Evolutionary conservation across 2,329 filamentous ascomycete species (phyloP), one percentile per base, ranked within the genome.

Genomic region (Amauroascus niger): DNA sequence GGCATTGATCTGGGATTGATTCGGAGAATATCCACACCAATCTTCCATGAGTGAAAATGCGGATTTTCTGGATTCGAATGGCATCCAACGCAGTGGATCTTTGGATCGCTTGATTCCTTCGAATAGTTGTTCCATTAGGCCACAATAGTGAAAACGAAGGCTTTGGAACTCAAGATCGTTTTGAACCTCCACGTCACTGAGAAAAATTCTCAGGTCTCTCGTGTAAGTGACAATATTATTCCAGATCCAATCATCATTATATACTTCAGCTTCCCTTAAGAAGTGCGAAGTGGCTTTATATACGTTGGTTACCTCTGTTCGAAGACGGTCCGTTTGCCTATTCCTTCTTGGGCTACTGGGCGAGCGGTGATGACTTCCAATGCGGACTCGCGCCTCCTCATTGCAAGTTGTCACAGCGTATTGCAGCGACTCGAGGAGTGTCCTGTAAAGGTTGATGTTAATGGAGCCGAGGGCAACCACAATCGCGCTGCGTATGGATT

Each of bases 21-120:
- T 95, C 0, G 90, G 88, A 6, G 90, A 95, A 67, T 94, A 96
- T 1, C 93, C 93, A 66, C 93, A 98, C 94, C 94, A 98, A 60
- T 97, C 91, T 69, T 98, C 93, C 90, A 98, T 97, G 46, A 98
- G 74, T 0, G 90, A 84, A 65, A 98, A 98, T 0, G 91, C 87
- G 4, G 93, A 96, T 66, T 96, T 95, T 39, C 94, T 79, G 11
- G 90, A 88, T 67, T 98, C 93, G 64, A 98, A 98, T 0, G 93
- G 90, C 81, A 98, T 93, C 91, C 93, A 98, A 30, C 88, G 80
- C 3, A 88, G 84, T 1, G 89, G 86, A 56, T 96, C 88, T 57
- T 83, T 83, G 0, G 88, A 88, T 49, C 84, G 80, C 61, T 91
- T 93, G 62, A 96, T 88, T 5, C 88, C 88, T 61, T 95, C 88